Conservation (phyloP, 257 asterid genomes). For the Scutellaria barbata region DNA sequence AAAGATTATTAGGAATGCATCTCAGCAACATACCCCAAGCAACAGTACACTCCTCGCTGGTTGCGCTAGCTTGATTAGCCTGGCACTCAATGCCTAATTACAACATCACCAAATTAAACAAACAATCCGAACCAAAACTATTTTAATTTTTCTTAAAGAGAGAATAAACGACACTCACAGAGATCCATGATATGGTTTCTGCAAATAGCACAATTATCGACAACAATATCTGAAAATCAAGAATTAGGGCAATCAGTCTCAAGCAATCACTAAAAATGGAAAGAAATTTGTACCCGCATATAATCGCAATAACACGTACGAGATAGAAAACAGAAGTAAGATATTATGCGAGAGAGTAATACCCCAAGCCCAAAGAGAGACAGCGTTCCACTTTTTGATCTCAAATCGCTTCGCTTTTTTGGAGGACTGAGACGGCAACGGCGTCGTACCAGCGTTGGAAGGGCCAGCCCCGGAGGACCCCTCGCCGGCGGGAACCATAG, state of each 20-base stretch:
- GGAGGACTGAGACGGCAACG: slow-evolving; percentile 43
- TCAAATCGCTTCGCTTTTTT: slow-evolving; percentile 80
- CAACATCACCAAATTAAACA: slow-evolving; percentile 20
- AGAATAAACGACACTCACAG: slow-evolving; percentile 55
- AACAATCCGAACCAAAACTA: slow-evolving; percentile 10
- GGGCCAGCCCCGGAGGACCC: slow-evolving; percentile 70
- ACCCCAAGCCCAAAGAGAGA: slow-evolving; percentile 98
- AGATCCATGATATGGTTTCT: slow-evolving; percentile 98
- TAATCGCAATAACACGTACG: background rate
- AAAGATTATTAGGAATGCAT: background rate
- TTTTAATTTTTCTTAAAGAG: background rate
- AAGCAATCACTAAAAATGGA: background rate
- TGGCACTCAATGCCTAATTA: slow-evolving; percentile 92
- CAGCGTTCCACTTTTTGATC: slow-evolving; percentile 95
- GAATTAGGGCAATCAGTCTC: slow-evolving; percentile 39
- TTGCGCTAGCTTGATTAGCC: slow-evolving; percentile 98
- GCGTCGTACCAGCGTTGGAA: slow-evolving; percentile 43
- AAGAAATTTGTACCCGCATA: slow-evolving; percentile 10
- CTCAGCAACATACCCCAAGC: slow-evolving; percentile 87
- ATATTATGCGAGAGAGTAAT: background rate
- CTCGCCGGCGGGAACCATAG: slow-evolving; percentile 80
- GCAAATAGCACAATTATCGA: slow-evolving; percentile 95
- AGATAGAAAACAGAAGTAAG: background rate
- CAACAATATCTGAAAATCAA: slow-evolving; percentile 78
- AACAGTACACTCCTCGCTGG: slow-evolving; percentile 97